Evolutionary conservation across 176 grass and related monocot species (phyloP).

Genomic region (Triticum aestivum): DNA sequence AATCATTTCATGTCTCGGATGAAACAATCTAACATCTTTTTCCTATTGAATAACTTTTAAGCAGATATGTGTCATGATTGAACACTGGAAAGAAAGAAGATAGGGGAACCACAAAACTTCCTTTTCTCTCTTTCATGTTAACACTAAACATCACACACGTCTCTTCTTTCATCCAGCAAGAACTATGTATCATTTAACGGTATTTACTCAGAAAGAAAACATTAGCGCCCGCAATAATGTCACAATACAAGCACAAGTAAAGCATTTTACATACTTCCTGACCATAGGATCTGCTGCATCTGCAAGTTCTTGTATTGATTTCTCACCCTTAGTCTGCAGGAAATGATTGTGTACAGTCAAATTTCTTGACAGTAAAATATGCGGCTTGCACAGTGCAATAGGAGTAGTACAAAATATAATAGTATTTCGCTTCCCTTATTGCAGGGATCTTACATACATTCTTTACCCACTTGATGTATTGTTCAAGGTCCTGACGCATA

Average conservation of each 20-base stretch:
- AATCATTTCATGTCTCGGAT: neutral
- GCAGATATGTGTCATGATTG: neutral
- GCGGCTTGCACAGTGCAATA: neutral
- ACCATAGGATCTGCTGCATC: neutral
- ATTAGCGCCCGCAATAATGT: neutral
- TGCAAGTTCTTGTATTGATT: neutral
- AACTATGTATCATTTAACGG: neutral
- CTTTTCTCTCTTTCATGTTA: conserved; percentile 10
- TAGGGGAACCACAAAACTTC: neutral
- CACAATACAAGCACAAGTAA: conserved; percentile 11
- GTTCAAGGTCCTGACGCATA: neutral
- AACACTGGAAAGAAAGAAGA: neutral
- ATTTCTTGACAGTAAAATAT: conserved; percentile 5
- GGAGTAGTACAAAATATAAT: neutral
- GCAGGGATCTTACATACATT: conserved; percentile 25
- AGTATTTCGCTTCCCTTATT: neutral
- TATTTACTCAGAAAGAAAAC: conserved; percentile 9
- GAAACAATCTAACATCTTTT: neutral
- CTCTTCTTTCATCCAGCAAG: neutral
- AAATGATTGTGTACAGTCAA: neutral
- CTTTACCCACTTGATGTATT: neutral
- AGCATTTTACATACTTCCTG: conserved; percentile 11
- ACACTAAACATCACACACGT: conserved; percentile 10
- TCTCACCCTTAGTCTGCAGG: conserved; percentile 12
- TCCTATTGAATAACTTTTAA: neutral